Percentiles rank a stretch among this genome's conserved stretches.
Evolutionary conservation across 2,329 filamentous ascomycete species (phyloP).

Genomic region (Neonectria hederae): DNA sequence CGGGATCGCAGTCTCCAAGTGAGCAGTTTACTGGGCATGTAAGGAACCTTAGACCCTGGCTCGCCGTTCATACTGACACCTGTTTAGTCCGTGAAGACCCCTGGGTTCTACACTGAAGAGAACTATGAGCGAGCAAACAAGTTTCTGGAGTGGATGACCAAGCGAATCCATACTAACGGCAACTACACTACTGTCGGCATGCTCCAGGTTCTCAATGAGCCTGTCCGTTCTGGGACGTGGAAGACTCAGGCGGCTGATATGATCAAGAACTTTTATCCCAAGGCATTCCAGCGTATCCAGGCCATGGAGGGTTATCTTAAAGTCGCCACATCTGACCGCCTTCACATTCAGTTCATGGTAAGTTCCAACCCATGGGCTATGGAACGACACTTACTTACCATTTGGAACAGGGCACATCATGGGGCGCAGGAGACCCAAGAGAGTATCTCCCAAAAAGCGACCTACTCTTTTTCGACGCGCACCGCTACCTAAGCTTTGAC

Average conservation of each 20-base stretch:
- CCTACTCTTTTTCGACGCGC: no score
- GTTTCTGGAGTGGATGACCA: conserved; percentile 66
- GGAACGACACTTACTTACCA: no score
- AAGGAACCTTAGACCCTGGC: no score
- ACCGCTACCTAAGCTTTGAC: no score
- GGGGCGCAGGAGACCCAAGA: no score
- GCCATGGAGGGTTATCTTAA: conserved; percentile 55
- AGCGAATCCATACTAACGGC: conserved; percentile 58
- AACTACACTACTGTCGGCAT: conserved; percentile 66
- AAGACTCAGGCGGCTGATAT: conserved; percentile 37
- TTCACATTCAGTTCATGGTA: conserved; percentile 63
- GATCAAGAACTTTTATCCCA: conserved; percentile 40
- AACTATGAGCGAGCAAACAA: no score
- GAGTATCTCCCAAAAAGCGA: no score
- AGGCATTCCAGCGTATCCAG: conserved; percentile 53
- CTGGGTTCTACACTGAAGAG: no score
- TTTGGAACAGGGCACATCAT: no score
- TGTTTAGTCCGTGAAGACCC: no score
- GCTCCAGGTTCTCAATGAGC: conserved; percentile 68
- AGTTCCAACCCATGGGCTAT: no score
- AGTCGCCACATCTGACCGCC: conserved; percentile 52
- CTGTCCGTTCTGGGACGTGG: conserved; percentile 50
- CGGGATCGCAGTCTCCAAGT: conserved; percentile 33
- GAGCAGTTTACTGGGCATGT: conserved; percentile 42
- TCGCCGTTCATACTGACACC: no score